A percentile compares a stretch with the other conserved stretches of the same genome.
These are phyloP conservation scores for Aegilops tauschii DNA, from an alignment of 176 grass and related monocot species.

Conservation along the genomic window DNA sequence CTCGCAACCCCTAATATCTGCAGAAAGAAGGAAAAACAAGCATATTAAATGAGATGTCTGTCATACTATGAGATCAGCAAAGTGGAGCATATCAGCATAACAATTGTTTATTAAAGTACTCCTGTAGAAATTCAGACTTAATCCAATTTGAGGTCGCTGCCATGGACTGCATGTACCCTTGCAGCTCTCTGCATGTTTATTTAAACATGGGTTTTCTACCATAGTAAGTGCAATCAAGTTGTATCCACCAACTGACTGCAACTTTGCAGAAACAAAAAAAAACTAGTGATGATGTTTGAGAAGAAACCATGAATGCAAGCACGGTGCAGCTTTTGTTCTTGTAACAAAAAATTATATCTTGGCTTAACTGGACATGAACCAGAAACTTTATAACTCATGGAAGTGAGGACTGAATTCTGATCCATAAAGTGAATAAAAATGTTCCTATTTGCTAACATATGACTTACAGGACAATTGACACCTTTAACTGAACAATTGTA, in stretches of 20 bases:
- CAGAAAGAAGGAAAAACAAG: conserved; percentile 13
- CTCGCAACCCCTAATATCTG: conserved; percentile 93
- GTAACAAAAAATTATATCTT: background rate
- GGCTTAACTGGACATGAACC: background rate
- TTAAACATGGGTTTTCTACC: background rate
- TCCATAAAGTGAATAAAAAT: background rate
- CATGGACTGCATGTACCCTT: background rate
- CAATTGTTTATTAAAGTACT: background rate
- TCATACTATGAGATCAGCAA: background rate
- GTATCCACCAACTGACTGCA: background rate
- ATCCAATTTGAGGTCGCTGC: background rate
- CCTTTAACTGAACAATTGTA: background rate
- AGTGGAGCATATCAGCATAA: background rate
- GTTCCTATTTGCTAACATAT: background rate
- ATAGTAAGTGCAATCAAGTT: background rate
- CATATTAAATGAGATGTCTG: background rate
- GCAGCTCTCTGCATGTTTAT: background rate
- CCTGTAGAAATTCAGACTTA: background rate
- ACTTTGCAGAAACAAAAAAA: background rate
- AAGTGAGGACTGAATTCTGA: background rate
- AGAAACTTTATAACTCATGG: background rate
- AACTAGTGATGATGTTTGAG: background rate
- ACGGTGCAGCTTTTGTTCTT: background rate
- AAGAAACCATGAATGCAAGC: background rate
- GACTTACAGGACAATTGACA: background rate